phyloP scores from a whole-genome alignment of 306 rosid genomes.

The Pterocarpus macrocarpus region DNA sequence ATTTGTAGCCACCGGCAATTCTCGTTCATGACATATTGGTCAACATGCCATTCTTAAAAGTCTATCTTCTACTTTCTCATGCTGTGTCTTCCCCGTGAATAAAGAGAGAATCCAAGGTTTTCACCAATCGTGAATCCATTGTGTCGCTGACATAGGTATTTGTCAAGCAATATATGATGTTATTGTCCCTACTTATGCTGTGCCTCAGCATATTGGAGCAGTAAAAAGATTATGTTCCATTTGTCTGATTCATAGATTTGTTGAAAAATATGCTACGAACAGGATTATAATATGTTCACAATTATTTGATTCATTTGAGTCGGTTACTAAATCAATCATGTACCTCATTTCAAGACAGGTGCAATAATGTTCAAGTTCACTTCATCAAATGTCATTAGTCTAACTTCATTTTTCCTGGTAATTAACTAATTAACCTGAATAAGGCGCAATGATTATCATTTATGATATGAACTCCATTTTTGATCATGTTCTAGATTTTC shows the following conservation, averaged over 20 bases:
- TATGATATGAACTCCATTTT: too few relatives aligned
- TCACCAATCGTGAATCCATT: background rate
- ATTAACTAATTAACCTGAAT: too few relatives aligned
- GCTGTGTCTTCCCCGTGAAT: background rate
- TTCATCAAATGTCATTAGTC: too few relatives aligned
- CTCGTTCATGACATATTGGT: constrained; percentile 16
- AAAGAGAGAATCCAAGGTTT: background rate
- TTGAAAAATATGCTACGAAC: background rate
- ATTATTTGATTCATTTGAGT: too few relatives aligned
- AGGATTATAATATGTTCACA: background rate
- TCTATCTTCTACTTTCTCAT: background rate
- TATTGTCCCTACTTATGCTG: background rate
- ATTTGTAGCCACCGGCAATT: background rate
- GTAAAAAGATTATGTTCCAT: background rate
- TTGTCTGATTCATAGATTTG: background rate
- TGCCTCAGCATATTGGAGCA: background rate
- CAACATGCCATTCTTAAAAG: background rate
- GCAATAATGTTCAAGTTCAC: too few relatives aligned
- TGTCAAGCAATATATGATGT: background rate
- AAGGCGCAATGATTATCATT: too few relatives aligned
- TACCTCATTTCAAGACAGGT: too few relatives aligned
- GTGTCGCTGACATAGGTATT: background rate
- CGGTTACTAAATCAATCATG: too few relatives aligned
- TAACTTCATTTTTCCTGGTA: too few relatives aligned
- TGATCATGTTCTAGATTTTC: too few relatives aligned